Percentiles rank a stretch among this genome's conserved stretches.
Conservation (phyloP, 78 protist species). For the slime mould (Dictyostelium discoideum) region dicty_2.7 NC_007089.4:5775001-5775500, state of each 20-base stretch:
- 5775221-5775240: constrained; percentile 84
- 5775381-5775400: constrained; percentile 97
- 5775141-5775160: not conserved
- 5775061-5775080: no score
- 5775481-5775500: constrained; percentile 96
- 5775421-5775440: constrained; percentile 83
- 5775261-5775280: constrained; percentile 89
- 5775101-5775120: not conserved
- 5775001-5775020: not conserved
- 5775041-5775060: not conserved
- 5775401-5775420: constrained; percentile 86
- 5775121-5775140: not conserved
- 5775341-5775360: constrained; percentile 93
- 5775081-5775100: no score
- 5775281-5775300: constrained; percentile 94
- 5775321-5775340: constrained; percentile 90
- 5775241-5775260: constrained; percentile 78
- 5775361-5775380: constrained; percentile 90
- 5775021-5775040: not conserved
- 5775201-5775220: constrained; percentile 90
- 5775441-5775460: constrained; percentile 89
- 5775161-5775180: constrained; percentile 73
- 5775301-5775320: constrained; percentile 89
- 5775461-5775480: constrained; percentile 96
- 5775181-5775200: constrained; percentile 85